Base-by-base conservation (phyloP, 2,329 filamentous ascomycete genomes). In the Verticillium longisporum region DNA sequence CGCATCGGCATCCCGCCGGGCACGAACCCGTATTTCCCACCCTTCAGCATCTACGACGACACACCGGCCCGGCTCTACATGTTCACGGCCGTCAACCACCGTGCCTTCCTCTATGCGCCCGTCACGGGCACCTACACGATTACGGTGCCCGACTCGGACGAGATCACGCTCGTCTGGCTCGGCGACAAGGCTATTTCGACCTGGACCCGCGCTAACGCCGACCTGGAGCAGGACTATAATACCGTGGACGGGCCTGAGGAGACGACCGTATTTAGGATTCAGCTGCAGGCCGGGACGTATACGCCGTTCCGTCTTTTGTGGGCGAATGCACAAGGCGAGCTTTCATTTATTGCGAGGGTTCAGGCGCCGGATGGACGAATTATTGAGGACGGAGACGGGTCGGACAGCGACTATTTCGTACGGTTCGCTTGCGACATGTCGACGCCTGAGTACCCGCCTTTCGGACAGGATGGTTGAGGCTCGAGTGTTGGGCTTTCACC, bases 81-180 rank as follows among this genome's bases (percentile, higher is more conserved):
- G 34, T 58, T 33, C 38, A 57, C n/a, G 4, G 55, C 55, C n/a
- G 60, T 61, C 36, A 58, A 61, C 38, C 60, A 61, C 33, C 55
- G 55, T 10, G 60, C 36, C 21, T 61, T 58, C 15, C 45, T 61
- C 31, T 61, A 61, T 55, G 55, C 60, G 21, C 60, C 60, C 36
- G 38, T 38, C 31, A 37, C 60, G 14, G 60, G 60, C n/a, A 33
- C 37, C 2, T 61, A 61, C 55, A 11, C n/a, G 15, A 15, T 61
- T 36, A 38, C 31, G 2, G 50, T 58, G 26, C 37, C 55, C 4
- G 4, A 33, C 18, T 57, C 55, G 21, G 60, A 61, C 41, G 60
- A 61, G 3, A 58, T 61, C 32, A 58, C 60, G 14, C 41, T 58
- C 15, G 21, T 61, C 38, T 61, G 60, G 60, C 4, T 61, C 18